phyloP scores from a whole-genome alignment of 202 grass and related monocot species.

The Elaeis oleifera region DNA sequence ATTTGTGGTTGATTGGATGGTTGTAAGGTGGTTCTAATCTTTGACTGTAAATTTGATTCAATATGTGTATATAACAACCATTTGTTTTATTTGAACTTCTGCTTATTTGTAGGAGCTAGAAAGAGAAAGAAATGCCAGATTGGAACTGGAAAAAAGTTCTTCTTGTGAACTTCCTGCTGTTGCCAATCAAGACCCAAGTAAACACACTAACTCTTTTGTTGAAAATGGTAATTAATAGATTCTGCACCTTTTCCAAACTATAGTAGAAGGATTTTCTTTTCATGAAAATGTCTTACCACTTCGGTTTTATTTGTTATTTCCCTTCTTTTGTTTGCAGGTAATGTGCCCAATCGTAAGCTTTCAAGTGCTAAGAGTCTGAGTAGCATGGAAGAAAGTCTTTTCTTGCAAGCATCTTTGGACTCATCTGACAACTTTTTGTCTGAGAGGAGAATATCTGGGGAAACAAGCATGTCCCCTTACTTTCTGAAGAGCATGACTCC shows the following conservation, averaged over 20 bases:
- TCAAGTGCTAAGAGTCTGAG: slow-evolving; percentile 55
- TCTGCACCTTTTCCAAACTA: too few relatives aligned
- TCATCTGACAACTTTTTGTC: slow-evolving; percentile 57
- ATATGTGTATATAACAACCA: too few relatives aligned
- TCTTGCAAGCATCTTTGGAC: slow-evolving; percentile 90
- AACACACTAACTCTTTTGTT: slow-evolving; percentile 16
- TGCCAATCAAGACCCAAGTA: slow-evolving; percentile 71
- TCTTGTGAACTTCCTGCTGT: slow-evolving; percentile 49
- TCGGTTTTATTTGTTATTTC: slow-evolving; percentile 4
- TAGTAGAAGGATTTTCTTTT: too few relatives aligned
- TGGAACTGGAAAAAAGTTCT: slow-evolving; percentile 72
- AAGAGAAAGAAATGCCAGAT: slow-evolving; percentile 63
- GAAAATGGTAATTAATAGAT: background rate
- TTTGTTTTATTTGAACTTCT: too few relatives aligned
- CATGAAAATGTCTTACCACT: background rate
- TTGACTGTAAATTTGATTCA: too few relatives aligned
- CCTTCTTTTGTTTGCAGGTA: slow-evolving; percentile 40
- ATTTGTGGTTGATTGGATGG: too few relatives aligned
- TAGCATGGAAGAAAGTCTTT: slow-evolving; percentile 84
- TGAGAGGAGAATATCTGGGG: slow-evolving; percentile 83
- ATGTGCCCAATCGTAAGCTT: slow-evolving; percentile 57
- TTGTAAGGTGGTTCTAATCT: too few relatives aligned
- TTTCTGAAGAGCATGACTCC: slow-evolving; percentile 98
- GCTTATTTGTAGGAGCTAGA: slow-evolving; percentile 66
- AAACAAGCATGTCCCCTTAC: slow-evolving; percentile 74